Conservation (phyloP, 306 rosid genomes). For the Vigna nakashimae region DNA sequence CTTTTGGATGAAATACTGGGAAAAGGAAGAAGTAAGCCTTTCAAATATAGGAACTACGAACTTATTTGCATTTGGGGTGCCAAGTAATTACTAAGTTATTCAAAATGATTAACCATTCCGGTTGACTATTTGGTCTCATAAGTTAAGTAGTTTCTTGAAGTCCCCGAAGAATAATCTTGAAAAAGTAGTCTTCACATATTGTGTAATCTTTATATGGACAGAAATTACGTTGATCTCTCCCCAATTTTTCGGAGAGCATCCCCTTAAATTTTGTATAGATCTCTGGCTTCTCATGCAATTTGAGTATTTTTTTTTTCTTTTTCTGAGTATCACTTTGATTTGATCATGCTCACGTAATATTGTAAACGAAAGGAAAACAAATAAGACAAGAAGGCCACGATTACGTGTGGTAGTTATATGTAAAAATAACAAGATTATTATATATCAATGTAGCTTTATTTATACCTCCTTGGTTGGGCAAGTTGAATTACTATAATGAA, state of each 20-base stretch:
- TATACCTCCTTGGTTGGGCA: background rate
- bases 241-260: background rate
- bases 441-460: background rate
- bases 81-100: conserved; percentile 26
- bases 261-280: conserved; percentile 16
- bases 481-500: conserved; percentile 4
- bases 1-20: conserved; percentile 14
- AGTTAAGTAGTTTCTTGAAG: conserved; percentile 23
- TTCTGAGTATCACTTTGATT: background rate
- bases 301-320: background rate
- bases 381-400: background rate
- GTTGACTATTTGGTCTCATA: conserved; percentile 33
- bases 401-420: background rate
- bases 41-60: conserved; percentile 5
- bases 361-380: conserved; percentile 24
- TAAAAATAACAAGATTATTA: background rate
- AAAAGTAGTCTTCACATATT: conserved; percentile 6
- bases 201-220: conserved; percentile 22
- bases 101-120: conserved; percentile 22
- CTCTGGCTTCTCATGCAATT: conserved; percentile 8
- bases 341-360: background rate
- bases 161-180: conserved; percentile 11
- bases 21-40: conserved; percentile 15
- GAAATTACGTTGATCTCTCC: conserved; percentile 21
- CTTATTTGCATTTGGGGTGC: conserved; percentile 28